Evolutionary conservation across 257 asterid genomes (phyloP), one percentile per base, ranked within the genome.

Genomic region (Fraxinus anomala): DNA sequence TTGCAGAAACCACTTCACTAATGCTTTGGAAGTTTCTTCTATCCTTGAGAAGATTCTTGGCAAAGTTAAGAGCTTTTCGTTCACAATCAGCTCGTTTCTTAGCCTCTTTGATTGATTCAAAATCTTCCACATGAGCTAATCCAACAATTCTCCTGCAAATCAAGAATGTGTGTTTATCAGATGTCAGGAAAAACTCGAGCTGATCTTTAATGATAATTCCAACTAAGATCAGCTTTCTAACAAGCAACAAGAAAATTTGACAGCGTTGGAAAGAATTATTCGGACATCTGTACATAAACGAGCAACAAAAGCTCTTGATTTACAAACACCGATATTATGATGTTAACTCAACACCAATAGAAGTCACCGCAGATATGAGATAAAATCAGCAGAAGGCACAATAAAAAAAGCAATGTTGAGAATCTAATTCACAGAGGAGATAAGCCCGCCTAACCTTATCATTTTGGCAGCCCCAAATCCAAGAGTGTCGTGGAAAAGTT

Each of bases 391-490:
- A 39, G 21, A 73, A 81, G 31, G 73, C 73, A 17, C 63, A 36
- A 71, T 65, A 75, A 68, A 65, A 61, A 65, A 72, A 1, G 34
- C 16, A 31, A 39, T 33, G 59, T 6, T 76, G 36, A 81, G 37
- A 68, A 10, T 47, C 51, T 42, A 42, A 42, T 11, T 12, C 51
- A 42, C 4, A 13, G 19, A 33, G 47, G 66, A 16, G 75, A 37
- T 49, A 81, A 61, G 28, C 39, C 0, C 28, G 56, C 65, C 79
- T 79, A 76, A 93, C 98, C 99, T 92, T 84, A 93, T 93, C 97
- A 95, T 95, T 88, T 95, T 95, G 82, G 97, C 98, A 80, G 97
- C 89, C 70, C 97, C 98, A 82, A 93, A 95, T 83, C 99, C 99
- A 68, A 93, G 97, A 78, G 88, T 76, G 77, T 95, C 98, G n/a